These are phyloP conservation scores for Candida frijolesensis DNA, from an alignment of 1,139 yeast genomes.

Conservation along the genomic window DNA sequence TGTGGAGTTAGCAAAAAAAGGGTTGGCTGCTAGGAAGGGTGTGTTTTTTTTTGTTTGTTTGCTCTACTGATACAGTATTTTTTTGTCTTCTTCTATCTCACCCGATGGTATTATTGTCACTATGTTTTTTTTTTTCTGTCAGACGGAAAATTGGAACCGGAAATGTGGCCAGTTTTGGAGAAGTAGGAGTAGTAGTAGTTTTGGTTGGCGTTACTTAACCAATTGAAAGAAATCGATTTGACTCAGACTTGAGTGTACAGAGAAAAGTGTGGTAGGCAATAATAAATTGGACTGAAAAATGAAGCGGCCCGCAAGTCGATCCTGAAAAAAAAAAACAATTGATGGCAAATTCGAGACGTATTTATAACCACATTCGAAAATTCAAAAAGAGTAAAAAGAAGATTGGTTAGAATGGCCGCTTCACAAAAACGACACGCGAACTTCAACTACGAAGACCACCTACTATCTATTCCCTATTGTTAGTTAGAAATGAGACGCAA, in stretches of 20 bases:
- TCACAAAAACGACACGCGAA: not conserved
- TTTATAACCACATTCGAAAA: not conserved
- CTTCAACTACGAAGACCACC: too few relatives aligned
- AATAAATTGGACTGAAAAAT: not conserved
- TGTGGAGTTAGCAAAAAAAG: not conserved
- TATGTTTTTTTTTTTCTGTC: not conserved
- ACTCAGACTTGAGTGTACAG: too few relatives aligned
- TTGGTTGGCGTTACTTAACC: too few relatives aligned
- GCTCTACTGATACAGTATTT: not conserved
- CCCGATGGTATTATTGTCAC: not conserved
- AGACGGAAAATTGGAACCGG: not conserved
- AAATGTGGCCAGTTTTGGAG: not conserved
- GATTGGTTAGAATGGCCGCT: too few relatives aligned
- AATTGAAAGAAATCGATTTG: too few relatives aligned
- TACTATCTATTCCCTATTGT: too few relatives aligned
- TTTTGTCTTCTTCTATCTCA: not conserved
- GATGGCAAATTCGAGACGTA: conserved; percentile 3
- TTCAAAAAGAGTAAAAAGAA: too few relatives aligned
- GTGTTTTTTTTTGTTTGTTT: not conserved
- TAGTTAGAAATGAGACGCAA: too few relatives aligned
- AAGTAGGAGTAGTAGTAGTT: not conserved
- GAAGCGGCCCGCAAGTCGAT: not conserved
- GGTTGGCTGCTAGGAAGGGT: not conserved
- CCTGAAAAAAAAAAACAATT: not conserved
- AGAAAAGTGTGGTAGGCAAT: too few relatives aligned